phyloP scores from a whole-genome alignment of 768 basidiomycete genomes.

The Lentinula sp. region DNA sequence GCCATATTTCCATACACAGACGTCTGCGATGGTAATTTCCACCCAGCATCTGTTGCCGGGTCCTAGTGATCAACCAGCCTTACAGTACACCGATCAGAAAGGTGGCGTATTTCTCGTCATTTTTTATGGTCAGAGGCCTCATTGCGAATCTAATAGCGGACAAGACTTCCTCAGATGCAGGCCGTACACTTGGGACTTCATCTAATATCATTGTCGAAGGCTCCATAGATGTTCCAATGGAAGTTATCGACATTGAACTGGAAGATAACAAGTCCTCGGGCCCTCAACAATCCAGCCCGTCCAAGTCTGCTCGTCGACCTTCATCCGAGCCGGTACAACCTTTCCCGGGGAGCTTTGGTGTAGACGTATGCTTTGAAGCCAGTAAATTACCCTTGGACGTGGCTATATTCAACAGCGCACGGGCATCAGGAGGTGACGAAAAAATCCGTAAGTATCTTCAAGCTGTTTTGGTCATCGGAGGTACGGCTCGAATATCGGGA shows the following conservation, averaged over 20 bases:
- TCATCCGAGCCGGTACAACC: slow-evolving; percentile 19
- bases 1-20: slow-evolving; percentile 36
- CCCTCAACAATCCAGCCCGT: slow-evolving; percentile 14
- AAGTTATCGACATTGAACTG: slow-evolving; percentile 45
- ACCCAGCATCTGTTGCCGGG: slow-evolving; percentile 70
- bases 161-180: not conserved
- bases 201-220: slow-evolving; percentile 3
- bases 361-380: slow-evolving; percentile 81
- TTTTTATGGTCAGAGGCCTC: not conserved
- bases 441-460: slow-evolving; percentile 86
- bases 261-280: slow-evolving; percentile 30
- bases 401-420: slow-evolving; percentile 86
- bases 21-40: slow-evolving; percentile 86
- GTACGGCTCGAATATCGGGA: slow-evolving; percentile 73
- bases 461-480: slow-evolving; percentile 84
- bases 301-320: slow-evolving; percentile 12
- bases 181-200: not conserved
- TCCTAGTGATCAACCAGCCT: slow-evolving; percentile 2
- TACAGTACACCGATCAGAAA: slow-evolving; percentile 5
- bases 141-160: not conserved
- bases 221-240: slow-evolving; percentile 28
- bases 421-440: slow-evolving; percentile 85
- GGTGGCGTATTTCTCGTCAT: slow-evolving; percentile 4
- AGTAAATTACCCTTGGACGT: slow-evolving; percentile 89
- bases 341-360: slow-evolving; percentile 41